Base-by-base conservation (phyloP, 306 rosid species). In the Benincasa hispida region DNA sequence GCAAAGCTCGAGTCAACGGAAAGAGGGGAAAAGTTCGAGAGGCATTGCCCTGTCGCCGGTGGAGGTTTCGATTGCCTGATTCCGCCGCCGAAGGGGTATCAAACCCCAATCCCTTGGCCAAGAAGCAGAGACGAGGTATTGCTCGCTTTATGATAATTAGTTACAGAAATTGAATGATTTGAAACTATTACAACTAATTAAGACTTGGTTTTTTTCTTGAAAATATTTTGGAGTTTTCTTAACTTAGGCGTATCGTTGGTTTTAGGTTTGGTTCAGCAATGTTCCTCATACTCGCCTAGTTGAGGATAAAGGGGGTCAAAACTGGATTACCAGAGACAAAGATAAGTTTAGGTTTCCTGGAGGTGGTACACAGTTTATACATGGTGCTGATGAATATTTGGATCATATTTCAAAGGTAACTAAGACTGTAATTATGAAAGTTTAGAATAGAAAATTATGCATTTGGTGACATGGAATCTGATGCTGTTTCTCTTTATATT, bases 281-380 rank as follows among this genome's bases (percentile, higher is more conserved):
- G 96, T 93, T 76, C 98, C 98, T 42, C 96, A 87, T 79, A 81
- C 91, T 66, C 91, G 93, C 65, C 82, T 89, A 68, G 93, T 89
- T 76, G 96, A 86, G 76, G 93, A 89, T 78, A 93, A 91, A 88
- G 93, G 91, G 24, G 95, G 97, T 39, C 92, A 93, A 78, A 89
- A 93, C 82, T 91, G 96, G 98, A 91, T 91, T 72, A 76, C 91
- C 8, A 76, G 81, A 68, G 86, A 87, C 58, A 80, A 82, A 27
- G 91, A 87, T 84, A 93, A 87, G 74, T 89, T 89, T 21, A 61
- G 83, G 68, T 93, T 93, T 79, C 93, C 91, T 10, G 93, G 96
- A 74, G 97, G 93, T 76, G 90, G 93, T 75, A 88, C 96, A 8
- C 96, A 92, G 69, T 92, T 92, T 61, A 92, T 88, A 82, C 96